These are phyloP conservation scores for Solanum etuberosum DNA, from an alignment of 257 asterid genomes.

Conservation along the genomic window DNA sequence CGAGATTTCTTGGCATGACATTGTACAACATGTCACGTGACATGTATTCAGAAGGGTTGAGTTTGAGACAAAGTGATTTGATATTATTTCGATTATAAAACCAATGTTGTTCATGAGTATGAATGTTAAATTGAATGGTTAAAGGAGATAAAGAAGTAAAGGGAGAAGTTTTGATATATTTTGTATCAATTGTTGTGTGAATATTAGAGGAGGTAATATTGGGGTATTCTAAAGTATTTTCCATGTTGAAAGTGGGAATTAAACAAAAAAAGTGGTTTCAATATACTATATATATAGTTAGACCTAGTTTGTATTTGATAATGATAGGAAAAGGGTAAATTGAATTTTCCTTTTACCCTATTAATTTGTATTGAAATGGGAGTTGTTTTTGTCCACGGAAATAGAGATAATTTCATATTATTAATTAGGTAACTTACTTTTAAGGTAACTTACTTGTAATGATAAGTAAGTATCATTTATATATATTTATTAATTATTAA, in stretches of 20 bases:
- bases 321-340: not conserved
- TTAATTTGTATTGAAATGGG: not conserved
- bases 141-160: not conserved
- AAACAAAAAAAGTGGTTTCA: not conserved
- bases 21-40: not conserved
- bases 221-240: not conserved
- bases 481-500: too few species aligned
- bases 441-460: too few species aligned
- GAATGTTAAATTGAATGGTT: not conserved
- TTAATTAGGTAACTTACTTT: not conserved
- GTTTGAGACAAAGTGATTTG: not conserved
- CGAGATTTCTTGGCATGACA: not conserved
- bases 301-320: not conserved
- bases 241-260: not conserved
- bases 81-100: not conserved
- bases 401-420: not conserved
- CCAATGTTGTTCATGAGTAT: not conserved
- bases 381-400: not conserved
- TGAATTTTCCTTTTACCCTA: not conserved
- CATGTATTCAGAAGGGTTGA: not conserved
- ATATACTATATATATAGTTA: not conserved
- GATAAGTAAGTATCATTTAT: too few species aligned
- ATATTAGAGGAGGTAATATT: not conserved
- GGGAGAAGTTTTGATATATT: not conserved
- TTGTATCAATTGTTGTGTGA: not conserved